These are phyloP conservation scores for Ligustrum vulgare DNA, from an alignment of 257 asterid genomes.

Conservation along the genomic window DNA sequence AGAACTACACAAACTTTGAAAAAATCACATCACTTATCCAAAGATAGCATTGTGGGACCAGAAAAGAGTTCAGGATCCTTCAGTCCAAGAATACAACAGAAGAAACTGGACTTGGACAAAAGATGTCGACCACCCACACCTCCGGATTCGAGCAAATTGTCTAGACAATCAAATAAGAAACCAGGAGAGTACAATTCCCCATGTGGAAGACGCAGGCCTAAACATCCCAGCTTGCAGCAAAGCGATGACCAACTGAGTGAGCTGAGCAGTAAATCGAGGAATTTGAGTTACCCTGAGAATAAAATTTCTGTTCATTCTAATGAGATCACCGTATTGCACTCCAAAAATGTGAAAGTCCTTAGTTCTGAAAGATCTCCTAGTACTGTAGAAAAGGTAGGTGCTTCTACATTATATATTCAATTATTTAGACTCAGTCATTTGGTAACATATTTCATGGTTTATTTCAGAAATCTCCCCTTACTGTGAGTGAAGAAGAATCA, in stretches of 20 bases:
- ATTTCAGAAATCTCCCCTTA: slow-evolving; percentile 51
- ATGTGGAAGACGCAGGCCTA: slow-evolving; percentile 71
- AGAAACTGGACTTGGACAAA: slow-evolving; percentile 66
- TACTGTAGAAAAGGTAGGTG: slow-evolving; percentile 46
- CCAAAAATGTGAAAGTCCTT: slow-evolving; percentile 39
- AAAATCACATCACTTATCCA: slow-evolving; percentile 46
- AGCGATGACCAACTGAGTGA: slow-evolving; percentile 50
- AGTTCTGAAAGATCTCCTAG: slow-evolving; percentile 42
- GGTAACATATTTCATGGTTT: slow-evolving; percentile 27
- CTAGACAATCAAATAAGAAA: slow-evolving; percentile 59
- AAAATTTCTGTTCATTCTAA: slow-evolving; percentile 43
- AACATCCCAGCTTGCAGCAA: slow-evolving; percentile 37
- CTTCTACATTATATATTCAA: slow-evolving; percentile 13
- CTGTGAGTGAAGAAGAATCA: slow-evolving; percentile 52
- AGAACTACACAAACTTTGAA: slow-evolving; percentile 44
- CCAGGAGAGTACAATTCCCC: slow-evolving; percentile 61
- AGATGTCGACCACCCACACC: slow-evolving; percentile 72
- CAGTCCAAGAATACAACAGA: slow-evolving; percentile 79
- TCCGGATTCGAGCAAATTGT: slow-evolving; percentile 54
- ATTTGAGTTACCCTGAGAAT: slow-evolving; percentile 31
- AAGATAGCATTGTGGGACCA: slow-evolving; percentile 47
- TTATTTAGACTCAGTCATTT: slow-evolving; percentile 9
- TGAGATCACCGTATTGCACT: slow-evolving; percentile 30
- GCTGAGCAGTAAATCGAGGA: slow-evolving; percentile 37
- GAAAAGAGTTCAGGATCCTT: slow-evolving; percentile 56